Conservation (phyloP, 192 early-diverging fungal genomes). For the Gamsiella multidivaricata region DNA sequence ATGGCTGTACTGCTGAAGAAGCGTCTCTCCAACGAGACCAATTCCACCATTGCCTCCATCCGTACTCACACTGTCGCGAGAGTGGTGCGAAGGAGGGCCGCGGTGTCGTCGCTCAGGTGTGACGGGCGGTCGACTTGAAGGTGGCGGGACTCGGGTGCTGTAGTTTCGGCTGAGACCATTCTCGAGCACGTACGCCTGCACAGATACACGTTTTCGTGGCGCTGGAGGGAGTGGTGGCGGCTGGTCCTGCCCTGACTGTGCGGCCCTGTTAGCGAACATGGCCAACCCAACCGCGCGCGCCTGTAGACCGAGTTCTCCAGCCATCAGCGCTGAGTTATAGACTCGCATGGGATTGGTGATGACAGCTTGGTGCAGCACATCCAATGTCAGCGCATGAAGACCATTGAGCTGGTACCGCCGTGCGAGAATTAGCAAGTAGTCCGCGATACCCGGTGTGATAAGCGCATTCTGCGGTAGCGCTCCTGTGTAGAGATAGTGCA, state of each 20-base stretch:
- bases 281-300: slow-evolving; percentile 46
- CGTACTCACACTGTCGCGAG: slow-evolving; percentile 44
- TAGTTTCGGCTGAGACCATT: slow-evolving; percentile 29
- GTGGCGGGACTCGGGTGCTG: slow-evolving; percentile 35
- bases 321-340: slow-evolving; percentile 38
- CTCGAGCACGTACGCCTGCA: slow-evolving; percentile 6
- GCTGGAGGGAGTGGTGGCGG: background rate
- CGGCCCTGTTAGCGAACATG: slow-evolving; percentile 11
- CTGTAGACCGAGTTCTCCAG: slow-evolving; percentile 45
- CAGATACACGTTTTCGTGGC: background rate
- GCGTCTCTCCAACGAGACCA: too few species aligned
- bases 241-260: background rate
- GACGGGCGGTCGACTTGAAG: slow-evolving; percentile 21
- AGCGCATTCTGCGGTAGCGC: slow-evolving; percentile 7
- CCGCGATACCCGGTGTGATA: slow-evolving; percentile 28
- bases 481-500: slow-evolving; percentile 50
- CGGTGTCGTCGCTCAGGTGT: slow-evolving; percentile 32
- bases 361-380: slow-evolving; percentile 34
- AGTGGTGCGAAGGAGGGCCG: slow-evolving; percentile 20
- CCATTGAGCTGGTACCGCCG: slow-evolving; percentile 43
- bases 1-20: slow-evolving; percentile 24
- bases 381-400: slow-evolving; percentile 35
- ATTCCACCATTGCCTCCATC: slow-evolving; percentile 27
- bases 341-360: slow-evolving; percentile 26
- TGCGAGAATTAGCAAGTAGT: slow-evolving; percentile 43